phyloP scores from a whole-genome alignment of 2,329 filamentous ascomycete species.

The Colletotrichum abscissum region DNA sequence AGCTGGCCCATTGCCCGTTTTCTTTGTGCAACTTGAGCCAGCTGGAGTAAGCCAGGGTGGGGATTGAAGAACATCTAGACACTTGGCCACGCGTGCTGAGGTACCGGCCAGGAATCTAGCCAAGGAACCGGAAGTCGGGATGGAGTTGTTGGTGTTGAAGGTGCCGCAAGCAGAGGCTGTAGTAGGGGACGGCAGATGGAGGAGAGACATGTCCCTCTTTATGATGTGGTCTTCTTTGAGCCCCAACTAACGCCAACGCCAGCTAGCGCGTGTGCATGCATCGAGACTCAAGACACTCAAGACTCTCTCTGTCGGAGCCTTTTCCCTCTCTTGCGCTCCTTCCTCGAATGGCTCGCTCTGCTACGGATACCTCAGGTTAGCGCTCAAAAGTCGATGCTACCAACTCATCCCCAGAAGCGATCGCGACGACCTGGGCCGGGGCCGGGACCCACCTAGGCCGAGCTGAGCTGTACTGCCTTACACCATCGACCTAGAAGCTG shows the following conservation, averaged over 20 bases:
- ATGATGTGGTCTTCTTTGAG: constrained; percentile 19
- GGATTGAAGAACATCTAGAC: constrained; percentile 12
- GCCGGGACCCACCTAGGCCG: not conserved
- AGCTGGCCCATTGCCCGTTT: not conserved
- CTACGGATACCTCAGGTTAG: not conserved
- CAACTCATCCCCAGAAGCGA: constrained; percentile 1
- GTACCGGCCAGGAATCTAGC: constrained; percentile 13
- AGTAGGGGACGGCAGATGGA: constrained; percentile 7
- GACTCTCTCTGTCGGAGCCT: constrained; percentile 1
- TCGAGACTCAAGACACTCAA: not conserved
- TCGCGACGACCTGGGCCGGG: no score
- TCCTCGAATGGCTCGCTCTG: not conserved
- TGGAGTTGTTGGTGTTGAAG: not conserved
- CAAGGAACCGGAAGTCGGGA: not conserved
- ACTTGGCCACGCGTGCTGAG: constrained; percentile 13
- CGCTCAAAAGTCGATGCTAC: constrained; percentile 9
- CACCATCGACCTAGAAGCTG: constrained; percentile 22
- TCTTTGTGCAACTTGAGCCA: constrained; percentile 11
- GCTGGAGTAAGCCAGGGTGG: not conserved
- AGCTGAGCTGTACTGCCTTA: not conserved
- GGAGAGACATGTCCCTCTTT: constrained; percentile 19
- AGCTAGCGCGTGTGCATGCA: constrained; percentile 18
- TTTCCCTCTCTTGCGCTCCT: constrained; percentile 1
- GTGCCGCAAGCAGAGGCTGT: constrained; percentile 21
- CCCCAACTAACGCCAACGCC: constrained; percentile 13